phyloP scores from a whole-genome alignment of 2,329 filamentous ascomycete species.

The Elsinoe arachidis region DNA sequence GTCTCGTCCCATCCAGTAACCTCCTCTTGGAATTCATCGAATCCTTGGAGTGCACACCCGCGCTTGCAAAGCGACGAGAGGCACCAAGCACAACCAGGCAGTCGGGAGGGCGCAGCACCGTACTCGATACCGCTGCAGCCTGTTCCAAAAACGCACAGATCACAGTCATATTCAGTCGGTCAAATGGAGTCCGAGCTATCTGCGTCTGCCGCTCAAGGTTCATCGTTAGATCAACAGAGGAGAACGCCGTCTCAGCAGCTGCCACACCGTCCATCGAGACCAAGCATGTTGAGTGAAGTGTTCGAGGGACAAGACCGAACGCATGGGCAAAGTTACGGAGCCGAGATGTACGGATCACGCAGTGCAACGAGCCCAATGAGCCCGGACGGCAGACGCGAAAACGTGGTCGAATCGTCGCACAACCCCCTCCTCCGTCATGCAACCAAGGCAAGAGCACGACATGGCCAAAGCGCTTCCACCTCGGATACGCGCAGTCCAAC shows the following conservation, averaged over 20 bases:
- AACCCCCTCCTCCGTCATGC: slow-evolving; percentile 28
- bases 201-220: slow-evolving; percentile 17
- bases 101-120: slow-evolving; percentile 54
- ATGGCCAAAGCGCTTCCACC: slow-evolving; percentile 11
- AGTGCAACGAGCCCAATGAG: slow-evolving; percentile 10
- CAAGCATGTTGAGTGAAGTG: slow-evolving; percentile 21
- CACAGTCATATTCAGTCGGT: slow-evolving; percentile 92
- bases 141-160: slow-evolving; percentile 85
- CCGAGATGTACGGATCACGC: not conserved
- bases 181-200: slow-evolving; percentile 63
- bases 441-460: slow-evolving; percentile 28
- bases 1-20: slow-evolving; percentile 34
- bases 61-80: slow-evolving; percentile 24
- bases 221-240: slow-evolving; percentile 20
- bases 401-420: slow-evolving; percentile 11
- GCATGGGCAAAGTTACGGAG: not conserved
- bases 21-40: slow-evolving; percentile 16
- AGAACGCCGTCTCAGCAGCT: slow-evolving; percentile 14
- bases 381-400: slow-evolving; percentile 12
- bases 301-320: slow-evolving; percentile 2
- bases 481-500: slow-evolving; percentile 12
- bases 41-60: slow-evolving; percentile 42
- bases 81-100: slow-evolving; percentile 27
- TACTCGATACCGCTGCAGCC: slow-evolving; percentile 84
- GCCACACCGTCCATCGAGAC: slow-evolving; percentile 16